Evolutionary conservation across 2,329 filamentous ascomycete species (phyloP), one percentile per base, ranked within the genome.

Genomic region (Fragosphaeria purpurea): DNA sequence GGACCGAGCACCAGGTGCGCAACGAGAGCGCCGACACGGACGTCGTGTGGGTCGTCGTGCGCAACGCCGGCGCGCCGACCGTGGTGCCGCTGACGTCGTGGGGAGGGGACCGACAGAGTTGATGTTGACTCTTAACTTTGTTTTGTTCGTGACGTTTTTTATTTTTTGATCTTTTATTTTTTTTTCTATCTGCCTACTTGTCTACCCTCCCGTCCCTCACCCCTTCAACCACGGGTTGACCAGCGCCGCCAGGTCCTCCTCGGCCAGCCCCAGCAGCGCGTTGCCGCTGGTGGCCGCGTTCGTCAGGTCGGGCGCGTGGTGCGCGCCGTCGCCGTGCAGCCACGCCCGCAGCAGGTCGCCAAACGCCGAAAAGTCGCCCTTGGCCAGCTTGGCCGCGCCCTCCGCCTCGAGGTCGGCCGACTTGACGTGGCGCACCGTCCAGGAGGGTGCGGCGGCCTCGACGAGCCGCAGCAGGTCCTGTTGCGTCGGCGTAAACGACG

Each of bases 1-100:
- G 76, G 72, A 78, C 79, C 0, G 83, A 88, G 62, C 82, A 88
- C 64, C 82, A 86, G 62, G 75, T 83, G 49, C 69, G 82, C 22
- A 88, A 88, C 58, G 63, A 62, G 40, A 74, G 75, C 1, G 77
- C 82, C 44, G 63, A 62, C 13, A 40, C 33, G 2, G 73, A 77
- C 35, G 79, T 83, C 2, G 74, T 80, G 39, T 85, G 82, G 79
- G 74, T 85, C 9, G 74, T 87, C 43, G 78, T 80, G 5, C 73
- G 82, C 30, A 80, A 76, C 56, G 83, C 82, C 1, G 62, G 74
- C 3, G 70, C 71, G 50, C 82, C 83, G 0, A 71, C 80, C 2
- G 79, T 83, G 6, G 78, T 80, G 32, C 80, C 82, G 58, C 58
- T 86, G 50, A 71, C 74, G 9, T 78, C 75, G 30, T 87, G 83